Evolutionary conservation across 169 alveolate genomes (phyloP), one percentile per base, ranked within the genome.

Genomic region (Plasmodium yoelii): DNA sequence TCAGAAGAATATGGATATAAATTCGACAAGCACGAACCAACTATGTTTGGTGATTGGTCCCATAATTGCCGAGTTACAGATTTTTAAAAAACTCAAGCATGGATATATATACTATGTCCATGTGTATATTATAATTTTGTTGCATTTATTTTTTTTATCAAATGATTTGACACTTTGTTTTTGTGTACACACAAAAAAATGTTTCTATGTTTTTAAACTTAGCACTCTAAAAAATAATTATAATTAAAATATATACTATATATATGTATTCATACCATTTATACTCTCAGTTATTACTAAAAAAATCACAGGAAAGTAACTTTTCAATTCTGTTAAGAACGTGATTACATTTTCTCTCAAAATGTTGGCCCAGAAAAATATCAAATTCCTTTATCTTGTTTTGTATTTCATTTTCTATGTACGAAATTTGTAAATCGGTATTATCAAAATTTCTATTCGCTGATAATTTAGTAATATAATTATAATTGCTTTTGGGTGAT

Each of bases 1-100:
- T 44, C 80, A 57, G 84, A 82, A 82, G 96, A 93, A 74, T 87
- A 19, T 71, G 96, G 96, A 59, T 67, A 88, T 86, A 90, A 87
- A 53, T 93, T 88, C 69, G 92, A 84, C 44, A 93, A 91, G 87
- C 96, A 93, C 59, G 96, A 93, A 70, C 96, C 96, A 71, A 93
- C 96, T 15, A 92, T 93, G 96, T 92, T 92, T 70, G 96, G 96
- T 55, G 96, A 93, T 80, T 93, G 96, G 96, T 71, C 94, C 24
- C 96, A 93, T 64, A 93, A 92, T 90, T 94, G 96, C 53, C 87
- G 96, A 22, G 96, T 93, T 51, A 93, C 95, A 10, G 96, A 93
- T 84, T 93, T 93, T 87, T 93, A 69, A 88, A 19, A 5, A 18
- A 13, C 10, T 12, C 26, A 24, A 47, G n/a, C 5, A 19, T 61